Conservation (phyloP, 495 filamentous ascomycete species). For the Hypoxylon trugodes region DNA sequence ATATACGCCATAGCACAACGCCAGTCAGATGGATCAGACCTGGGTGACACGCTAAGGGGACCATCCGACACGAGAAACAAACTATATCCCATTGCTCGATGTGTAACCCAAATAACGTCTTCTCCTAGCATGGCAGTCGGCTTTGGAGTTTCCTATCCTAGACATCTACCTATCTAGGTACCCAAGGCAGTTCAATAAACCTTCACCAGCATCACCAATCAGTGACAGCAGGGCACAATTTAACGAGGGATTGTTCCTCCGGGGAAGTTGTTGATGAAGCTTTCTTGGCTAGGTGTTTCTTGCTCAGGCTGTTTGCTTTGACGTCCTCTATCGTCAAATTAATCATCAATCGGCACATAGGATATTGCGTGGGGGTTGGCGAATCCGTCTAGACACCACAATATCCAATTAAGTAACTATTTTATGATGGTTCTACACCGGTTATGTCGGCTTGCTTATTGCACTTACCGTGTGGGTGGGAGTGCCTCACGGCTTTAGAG, state of each 20-base stretch:
- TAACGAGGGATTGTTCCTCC: not conserved
- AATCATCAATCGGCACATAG: constrained; percentile 12
- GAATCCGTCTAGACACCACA: not conserved
- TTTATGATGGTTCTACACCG: not conserved
- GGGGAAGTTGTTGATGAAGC: not conserved
- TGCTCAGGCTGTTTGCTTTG: constrained; percentile 2
- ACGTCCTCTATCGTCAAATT: constrained; percentile 9
- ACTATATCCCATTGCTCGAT: too few species aligned
- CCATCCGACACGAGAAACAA: too few species aligned
- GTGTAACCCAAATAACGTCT: not conserved
- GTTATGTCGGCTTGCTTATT: constrained; percentile 2
- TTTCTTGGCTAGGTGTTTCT: not conserved
- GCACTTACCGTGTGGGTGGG: not conserved
- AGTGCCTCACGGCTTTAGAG: not conserved
- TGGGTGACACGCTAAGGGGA: too few species aligned
- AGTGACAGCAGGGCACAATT: not conserved
- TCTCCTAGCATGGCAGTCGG: constrained; percentile 1
- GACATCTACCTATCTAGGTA: too few species aligned
- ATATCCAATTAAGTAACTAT: constrained; percentile 1
- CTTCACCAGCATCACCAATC: not conserved
- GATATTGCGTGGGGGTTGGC: constrained; percentile 12
- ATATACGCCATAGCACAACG: constrained; percentile 4
- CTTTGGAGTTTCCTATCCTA: not conserved
- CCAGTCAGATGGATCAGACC: not conserved
- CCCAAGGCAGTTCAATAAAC: constrained; percentile 4